A percentile compares a stretch with the other conserved stretches of the same genome.
These are phyloP conservation scores for Neospora caninum DNA, from an alignment of 169 alveolate genomes.

Conservation along the genomic window DNA sequence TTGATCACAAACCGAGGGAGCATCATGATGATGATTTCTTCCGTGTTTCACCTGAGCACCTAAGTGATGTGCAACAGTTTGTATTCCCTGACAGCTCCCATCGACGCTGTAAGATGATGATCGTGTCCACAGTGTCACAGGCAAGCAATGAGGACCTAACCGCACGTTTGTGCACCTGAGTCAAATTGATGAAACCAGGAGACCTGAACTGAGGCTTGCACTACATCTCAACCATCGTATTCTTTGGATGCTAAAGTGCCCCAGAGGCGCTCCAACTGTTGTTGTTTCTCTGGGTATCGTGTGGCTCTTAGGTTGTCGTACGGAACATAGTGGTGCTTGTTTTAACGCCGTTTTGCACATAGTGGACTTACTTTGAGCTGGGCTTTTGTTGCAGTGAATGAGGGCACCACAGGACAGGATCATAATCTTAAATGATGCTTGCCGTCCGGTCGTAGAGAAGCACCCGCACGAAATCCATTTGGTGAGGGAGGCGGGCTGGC, in stretches of 20 bases:
- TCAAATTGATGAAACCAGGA: no score
- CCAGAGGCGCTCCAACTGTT: not conserved
- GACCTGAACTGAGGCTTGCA: no score
- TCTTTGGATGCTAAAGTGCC: no score
- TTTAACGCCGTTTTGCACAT: conserved; percentile 51
- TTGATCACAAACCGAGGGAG: not conserved
- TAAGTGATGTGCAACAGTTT: conserved; percentile 24
- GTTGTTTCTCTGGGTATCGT: not conserved
- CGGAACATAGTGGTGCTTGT: not conserved
- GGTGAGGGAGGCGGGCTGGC: conserved; percentile 67
- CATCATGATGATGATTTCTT: not conserved
- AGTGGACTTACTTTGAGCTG: no score
- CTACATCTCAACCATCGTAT: no score
- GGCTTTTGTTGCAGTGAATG: no score
- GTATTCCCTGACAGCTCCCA: conserved; percentile 32
- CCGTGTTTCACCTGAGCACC: conserved; percentile 48
- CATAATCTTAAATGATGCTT: not conserved
- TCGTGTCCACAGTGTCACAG: no score
- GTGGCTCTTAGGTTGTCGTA: not conserved
- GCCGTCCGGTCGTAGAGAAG: conserved; percentile 59
- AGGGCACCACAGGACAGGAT: not conserved
- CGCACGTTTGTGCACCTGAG: no score
- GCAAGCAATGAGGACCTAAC: no score
- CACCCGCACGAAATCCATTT: conserved; percentile 5
- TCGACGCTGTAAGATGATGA: not conserved